A percentile compares a stretch with the other conserved stretches of the same genome.
These are phyloP conservation scores for Teunomyces kruisii DNA, from an alignment of 805 yeast species.

Conservation along the genomic window DNA sequence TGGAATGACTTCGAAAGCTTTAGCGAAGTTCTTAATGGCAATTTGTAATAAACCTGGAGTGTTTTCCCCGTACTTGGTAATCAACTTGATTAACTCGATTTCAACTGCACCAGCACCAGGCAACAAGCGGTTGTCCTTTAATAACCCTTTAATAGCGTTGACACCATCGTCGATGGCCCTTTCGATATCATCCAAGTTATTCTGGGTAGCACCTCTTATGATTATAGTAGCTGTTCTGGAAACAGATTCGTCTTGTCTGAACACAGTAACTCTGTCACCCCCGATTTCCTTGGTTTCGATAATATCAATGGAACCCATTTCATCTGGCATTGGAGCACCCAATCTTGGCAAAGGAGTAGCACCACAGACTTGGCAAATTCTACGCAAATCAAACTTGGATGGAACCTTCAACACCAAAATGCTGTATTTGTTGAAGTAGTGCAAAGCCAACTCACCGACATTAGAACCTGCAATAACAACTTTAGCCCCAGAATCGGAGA, in stretches of 20 bases:
- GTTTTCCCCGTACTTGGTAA: slow-evolving; percentile 84
- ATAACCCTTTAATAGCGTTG: slow-evolving; percentile 82
- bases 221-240: slow-evolving; percentile 84
- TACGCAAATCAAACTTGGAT: slow-evolving; percentile 89
- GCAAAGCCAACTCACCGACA: slow-evolving; percentile 89
- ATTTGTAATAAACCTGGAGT: slow-evolving; percentile 92
- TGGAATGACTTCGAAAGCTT: slow-evolving; percentile 93
- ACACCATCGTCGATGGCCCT: slow-evolving; percentile 98
- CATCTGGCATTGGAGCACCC: slow-evolving; percentile 95
- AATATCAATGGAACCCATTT: slow-evolving; percentile 82
- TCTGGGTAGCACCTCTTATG: slow-evolving; percentile 94
- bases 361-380: slow-evolving; percentile 94
- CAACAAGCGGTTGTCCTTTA: slow-evolving; percentile 73
- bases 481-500: slow-evolving; percentile 78
- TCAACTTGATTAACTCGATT: slow-evolving; percentile 76
- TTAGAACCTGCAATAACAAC: slow-evolving; percentile 95
- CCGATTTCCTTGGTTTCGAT: slow-evolving; percentile 95
- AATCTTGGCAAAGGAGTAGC: slow-evolving; percentile 93
- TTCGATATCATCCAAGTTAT: slow-evolving; percentile 89
- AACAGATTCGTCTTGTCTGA: slow-evolving; percentile 76
- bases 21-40: slow-evolving; percentile 91
- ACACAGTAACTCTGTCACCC: slow-evolving; percentile 93
- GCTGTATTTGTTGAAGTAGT: slow-evolving; percentile 83
- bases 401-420: slow-evolving; percentile 87
- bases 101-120: slow-evolving; percentile 98